phyloP scores from a whole-genome alignment of 2,329 filamentous ascomycete genomes.

The Cladosporium halotolerans region DNA sequence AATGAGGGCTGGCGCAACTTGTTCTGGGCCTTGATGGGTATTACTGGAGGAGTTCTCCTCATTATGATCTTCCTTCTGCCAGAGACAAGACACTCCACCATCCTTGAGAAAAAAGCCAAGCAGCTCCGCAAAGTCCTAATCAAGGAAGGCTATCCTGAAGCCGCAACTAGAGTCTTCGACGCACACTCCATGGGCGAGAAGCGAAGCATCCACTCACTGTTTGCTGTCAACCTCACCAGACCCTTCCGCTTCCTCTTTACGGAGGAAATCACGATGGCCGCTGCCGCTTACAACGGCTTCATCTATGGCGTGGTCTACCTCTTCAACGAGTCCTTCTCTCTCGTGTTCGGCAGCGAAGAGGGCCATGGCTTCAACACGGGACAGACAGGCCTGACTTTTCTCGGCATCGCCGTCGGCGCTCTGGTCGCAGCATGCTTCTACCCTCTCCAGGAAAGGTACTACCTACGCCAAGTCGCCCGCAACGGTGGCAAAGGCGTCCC shows the following conservation, averaged over 20 bases:
- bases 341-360: slow-evolving; percentile 38
- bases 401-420: slow-evolving; percentile 33
- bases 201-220: slow-evolving; percentile 32
- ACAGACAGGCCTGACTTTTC: slow-evolving; percentile 21
- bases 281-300: slow-evolving; percentile 45
- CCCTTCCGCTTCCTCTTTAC: slow-evolving; percentile 43
- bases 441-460: slow-evolving; percentile 39
- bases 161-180: slow-evolving; percentile 16
- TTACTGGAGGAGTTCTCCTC: slow-evolving; percentile 19
- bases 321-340: slow-evolving; percentile 45
- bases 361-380: slow-evolving; percentile 37
- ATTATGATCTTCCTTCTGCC: slow-evolving; percentile 24
- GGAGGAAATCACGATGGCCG: slow-evolving; percentile 43
- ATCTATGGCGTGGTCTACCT: slow-evolving; percentile 45
- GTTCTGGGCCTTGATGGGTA: slow-evolving; percentile 25
- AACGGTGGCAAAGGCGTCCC: slow-evolving; percentile 24
- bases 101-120: slow-evolving; percentile 50
- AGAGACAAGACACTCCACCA: slow-evolving; percentile 27
- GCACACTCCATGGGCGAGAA: slow-evolving; percentile 19
- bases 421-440: slow-evolving; percentile 38
- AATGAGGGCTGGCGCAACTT: slow-evolving; percentile 18
- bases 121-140: slow-evolving; percentile 53
- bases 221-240: slow-evolving; percentile 39
- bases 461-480: slow-evolving; percentile 22
- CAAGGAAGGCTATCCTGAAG: slow-evolving; percentile 13